Evolutionary conservation across 257 asterid genomes (phyloP).

Genomic region (Solanum bulbocastanum): DNA sequence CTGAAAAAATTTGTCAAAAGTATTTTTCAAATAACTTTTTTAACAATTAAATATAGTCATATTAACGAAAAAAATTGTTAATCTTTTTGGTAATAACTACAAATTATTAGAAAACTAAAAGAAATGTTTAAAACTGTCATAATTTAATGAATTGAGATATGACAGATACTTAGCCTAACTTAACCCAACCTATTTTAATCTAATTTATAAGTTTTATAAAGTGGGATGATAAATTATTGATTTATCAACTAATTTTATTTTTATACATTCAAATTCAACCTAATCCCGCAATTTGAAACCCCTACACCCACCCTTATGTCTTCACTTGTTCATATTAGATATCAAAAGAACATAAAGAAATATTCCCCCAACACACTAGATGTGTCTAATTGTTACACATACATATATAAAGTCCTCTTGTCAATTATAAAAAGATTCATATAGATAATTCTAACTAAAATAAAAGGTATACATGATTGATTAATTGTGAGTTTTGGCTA

Average conservation of each 20-base stretch:
- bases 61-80: too few relatives aligned
- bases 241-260: background rate
- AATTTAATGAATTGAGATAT: background rate
- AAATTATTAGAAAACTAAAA: background rate
- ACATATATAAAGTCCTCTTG: background rate
- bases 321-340: background rate
- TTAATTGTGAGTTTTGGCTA: background rate
- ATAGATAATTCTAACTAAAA: background rate
- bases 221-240: background rate
- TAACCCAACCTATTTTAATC: background rate
- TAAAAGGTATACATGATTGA: background rate
- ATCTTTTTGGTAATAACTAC: too few relatives aligned
- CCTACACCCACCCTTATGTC: background rate
- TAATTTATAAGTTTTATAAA: background rate
- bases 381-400: background rate
- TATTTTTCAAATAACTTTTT: too few relatives aligned
- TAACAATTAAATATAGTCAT: too few relatives aligned
- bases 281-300: background rate
- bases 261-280: background rate
- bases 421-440: background rate
- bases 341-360: background rate
- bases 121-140: background rate
- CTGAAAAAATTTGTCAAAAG: background rate
- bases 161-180: background rate
- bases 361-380: background rate